Conservation (phyloP, 352 stramenopile genomes). For the Plasmopara muralis region DNA sequence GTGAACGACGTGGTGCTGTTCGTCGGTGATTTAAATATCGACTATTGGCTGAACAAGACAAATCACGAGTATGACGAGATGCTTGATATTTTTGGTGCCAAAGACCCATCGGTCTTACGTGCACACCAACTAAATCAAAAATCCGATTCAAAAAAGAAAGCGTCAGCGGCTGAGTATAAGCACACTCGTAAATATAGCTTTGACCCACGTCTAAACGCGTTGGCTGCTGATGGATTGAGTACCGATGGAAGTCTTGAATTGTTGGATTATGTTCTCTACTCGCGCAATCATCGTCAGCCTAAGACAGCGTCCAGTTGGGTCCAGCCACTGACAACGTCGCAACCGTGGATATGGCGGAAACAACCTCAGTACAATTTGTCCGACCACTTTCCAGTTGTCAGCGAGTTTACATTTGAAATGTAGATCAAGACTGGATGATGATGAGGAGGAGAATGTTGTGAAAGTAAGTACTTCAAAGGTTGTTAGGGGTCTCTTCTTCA, state of each 20-base stretch:
- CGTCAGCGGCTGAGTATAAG: conserved; percentile 29
- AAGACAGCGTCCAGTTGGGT: conserved; percentile 49
- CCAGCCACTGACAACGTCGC: conserved; percentile 40
- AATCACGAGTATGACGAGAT: conserved; percentile 80
- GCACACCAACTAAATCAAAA: conserved; percentile 13
- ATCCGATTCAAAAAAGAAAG: conserved; percentile 21
- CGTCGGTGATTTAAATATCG: conserved; percentile 67
- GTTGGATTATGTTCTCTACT: conserved; percentile 70
- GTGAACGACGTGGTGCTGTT: conserved; percentile 55
- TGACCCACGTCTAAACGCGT: conserved; percentile 59
- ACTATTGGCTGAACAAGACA: conserved; percentile 68
- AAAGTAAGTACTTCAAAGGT: not conserved
- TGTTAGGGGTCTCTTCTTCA: no score
- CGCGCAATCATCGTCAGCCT: conserved; percentile 47
- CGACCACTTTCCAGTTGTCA: conserved; percentile 72
- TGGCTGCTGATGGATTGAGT: conserved; percentile 57
- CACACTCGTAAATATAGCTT: conserved; percentile 53
- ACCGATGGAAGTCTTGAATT: conserved; percentile 69
- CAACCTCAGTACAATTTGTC: conserved; percentile 66
- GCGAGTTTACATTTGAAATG: conserved; percentile 68
- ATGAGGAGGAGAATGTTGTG: not conserved
- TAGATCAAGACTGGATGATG: conserved; percentile 11
- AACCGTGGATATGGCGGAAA: conserved; percentile 56
- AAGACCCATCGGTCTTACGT: conserved; percentile 35
- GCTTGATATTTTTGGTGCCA: conserved; percentile 51